These are phyloP conservation scores for Panus rudis DNA, from an alignment of 768 basidiomycete species.

Conservation along the genomic window DNA sequence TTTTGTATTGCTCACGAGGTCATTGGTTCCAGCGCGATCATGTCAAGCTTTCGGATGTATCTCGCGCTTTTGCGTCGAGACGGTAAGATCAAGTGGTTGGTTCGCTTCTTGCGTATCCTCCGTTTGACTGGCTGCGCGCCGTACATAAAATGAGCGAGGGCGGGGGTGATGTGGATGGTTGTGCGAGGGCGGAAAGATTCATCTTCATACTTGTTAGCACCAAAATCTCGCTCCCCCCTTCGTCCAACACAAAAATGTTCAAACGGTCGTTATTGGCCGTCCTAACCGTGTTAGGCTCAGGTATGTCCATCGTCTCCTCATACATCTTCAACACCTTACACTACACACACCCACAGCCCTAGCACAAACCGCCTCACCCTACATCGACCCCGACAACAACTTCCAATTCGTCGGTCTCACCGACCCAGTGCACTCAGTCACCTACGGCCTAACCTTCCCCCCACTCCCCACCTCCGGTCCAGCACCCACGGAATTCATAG, in stretches of 20 bases:
- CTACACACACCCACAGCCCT: conserved; percentile 24
- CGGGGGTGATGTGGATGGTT: no score
- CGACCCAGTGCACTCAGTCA: conserved; percentile 26
- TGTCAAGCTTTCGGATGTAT: conserved; percentile 13
- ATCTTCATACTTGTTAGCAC: not conserved
- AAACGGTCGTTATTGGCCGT: conserved; percentile 24
- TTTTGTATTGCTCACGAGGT: not conserved
- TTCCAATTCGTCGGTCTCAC: conserved; percentile 40
- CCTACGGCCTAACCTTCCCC: conserved; percentile 47
- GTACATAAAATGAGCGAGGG: not conserved
- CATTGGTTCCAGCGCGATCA: not conserved
- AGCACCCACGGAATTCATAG: conserved; percentile 50
- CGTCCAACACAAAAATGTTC: conserved; percentile 13
- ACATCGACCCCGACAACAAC: conserved; percentile 47
- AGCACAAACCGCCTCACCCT: conserved; percentile 37
- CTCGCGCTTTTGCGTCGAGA: conserved; percentile 8
- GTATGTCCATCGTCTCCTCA: conserved; percentile 19
- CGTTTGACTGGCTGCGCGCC: no score
- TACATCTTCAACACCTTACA: not conserved
- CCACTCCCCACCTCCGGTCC: conserved; percentile 33
- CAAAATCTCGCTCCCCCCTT: not conserved
- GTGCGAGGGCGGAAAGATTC: no score
- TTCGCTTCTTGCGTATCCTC: no score
- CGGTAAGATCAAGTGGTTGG: no score
- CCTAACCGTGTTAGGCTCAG: conserved; percentile 34